Percentiles rank a stretch among this genome's conserved stretches.
Conservation (phyloP, 805 yeast species). For the Wickerhamia fluorescens region DNA sequence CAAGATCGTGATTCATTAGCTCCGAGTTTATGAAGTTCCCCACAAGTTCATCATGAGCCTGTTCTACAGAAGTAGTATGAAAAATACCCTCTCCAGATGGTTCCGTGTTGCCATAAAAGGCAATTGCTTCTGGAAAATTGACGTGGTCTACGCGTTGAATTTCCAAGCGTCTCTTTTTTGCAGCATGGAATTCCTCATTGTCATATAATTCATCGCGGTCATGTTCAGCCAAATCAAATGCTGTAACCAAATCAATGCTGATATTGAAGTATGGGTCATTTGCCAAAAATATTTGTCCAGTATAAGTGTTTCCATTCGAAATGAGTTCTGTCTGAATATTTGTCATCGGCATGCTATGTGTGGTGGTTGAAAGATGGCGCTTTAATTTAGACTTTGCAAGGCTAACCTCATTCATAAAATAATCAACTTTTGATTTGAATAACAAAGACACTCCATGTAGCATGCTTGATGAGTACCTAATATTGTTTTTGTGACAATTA, state of each 20-base stretch:
- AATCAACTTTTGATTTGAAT: constrained; percentile 43
- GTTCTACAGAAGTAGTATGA: background rate
- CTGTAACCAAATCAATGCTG: constrained; percentile 14
- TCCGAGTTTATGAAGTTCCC: constrained; percentile 11
- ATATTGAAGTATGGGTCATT: constrained; percentile 24
- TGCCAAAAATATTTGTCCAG: too few relatives aligned
- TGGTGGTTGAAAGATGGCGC: constrained; percentile 1
- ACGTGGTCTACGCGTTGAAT: constrained; percentile 9
- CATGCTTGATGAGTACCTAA: constrained; percentile 36
- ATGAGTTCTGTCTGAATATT: background rate
- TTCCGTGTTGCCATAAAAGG: background rate
- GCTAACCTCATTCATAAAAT: constrained; percentile 30
- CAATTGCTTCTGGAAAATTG: constrained; percentile 9
- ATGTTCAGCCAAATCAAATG: constrained; percentile 4
- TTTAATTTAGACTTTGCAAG: constrained; percentile 4
- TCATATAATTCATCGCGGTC: too few relatives aligned
- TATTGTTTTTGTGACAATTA: constrained; percentile 4
- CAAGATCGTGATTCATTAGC: constrained; percentile 5
- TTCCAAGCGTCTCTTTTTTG: constrained; percentile 12
- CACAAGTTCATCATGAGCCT: constrained; percentile 4
- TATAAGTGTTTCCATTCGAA: too few relatives aligned
- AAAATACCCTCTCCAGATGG: constrained; percentile 1
- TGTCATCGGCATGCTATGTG: background rate
- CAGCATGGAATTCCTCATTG: too few relatives aligned
- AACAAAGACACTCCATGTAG: constrained; percentile 43